Conservation (phyloP, 2,329 filamentous ascomycete genomes). For the Paracamarosporium sp. region DNA sequence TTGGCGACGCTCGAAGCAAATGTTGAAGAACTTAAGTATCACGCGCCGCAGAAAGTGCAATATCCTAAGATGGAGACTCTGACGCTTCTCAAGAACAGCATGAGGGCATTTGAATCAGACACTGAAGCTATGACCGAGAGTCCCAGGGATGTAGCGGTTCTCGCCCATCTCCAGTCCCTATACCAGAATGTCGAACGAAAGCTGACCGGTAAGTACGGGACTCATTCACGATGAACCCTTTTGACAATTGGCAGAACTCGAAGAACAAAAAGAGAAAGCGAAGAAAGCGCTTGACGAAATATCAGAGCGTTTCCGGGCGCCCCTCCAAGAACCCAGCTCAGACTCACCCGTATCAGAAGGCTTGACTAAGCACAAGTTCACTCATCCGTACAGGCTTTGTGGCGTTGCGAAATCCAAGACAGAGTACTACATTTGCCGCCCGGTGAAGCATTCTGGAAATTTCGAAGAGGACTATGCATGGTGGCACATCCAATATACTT, state of each 20-base stretch:
- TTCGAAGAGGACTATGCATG: constrained; percentile 30
- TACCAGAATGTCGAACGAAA: constrained; percentile 42
- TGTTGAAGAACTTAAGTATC: constrained; percentile 44
- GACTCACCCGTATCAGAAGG: constrained; percentile 37
- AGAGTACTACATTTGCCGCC: constrained; percentile 63
- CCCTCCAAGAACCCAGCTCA: constrained; percentile 42
- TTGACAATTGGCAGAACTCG: constrained; percentile 46
- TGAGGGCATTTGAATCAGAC: constrained; percentile 39
- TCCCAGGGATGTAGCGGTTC: constrained; percentile 24
- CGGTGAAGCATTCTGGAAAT: constrained; percentile 29
- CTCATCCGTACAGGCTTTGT: constrained; percentile 60
- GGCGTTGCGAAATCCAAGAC: constrained; percentile 65
- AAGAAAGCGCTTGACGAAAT: constrained; percentile 51
- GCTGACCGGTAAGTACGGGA: constrained; percentile 37
- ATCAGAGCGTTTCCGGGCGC: constrained; percentile 55
- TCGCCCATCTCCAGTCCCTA: constrained; percentile 36
- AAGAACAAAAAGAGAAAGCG: constrained; percentile 50
- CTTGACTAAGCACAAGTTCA: constrained; percentile 22
- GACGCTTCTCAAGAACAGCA: constrained; percentile 47
- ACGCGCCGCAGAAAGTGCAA: constrained; percentile 30
- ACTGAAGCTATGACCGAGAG: constrained; percentile 17
- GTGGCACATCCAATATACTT: constrained; percentile 46
- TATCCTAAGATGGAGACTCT: constrained; percentile 43
- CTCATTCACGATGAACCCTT: not conserved
- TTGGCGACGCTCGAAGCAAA: constrained; percentile 42